Base-by-base conservation (phyloP, 768 basidiomycete species). In the Pulveroboletus sp. region DNA sequence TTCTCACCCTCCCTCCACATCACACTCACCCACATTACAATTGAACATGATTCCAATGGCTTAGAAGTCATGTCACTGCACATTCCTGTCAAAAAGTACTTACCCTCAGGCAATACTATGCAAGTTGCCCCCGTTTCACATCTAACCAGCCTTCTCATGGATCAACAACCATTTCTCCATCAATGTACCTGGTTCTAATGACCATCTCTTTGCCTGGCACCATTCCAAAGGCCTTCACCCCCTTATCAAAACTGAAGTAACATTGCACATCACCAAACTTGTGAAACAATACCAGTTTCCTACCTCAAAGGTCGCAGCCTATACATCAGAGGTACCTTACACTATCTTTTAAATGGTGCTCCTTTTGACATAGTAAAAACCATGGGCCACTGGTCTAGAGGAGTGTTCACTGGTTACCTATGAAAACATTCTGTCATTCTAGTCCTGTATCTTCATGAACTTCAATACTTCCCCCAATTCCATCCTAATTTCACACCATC, bases 281-380 rank as follows among this genome's bases (percentile, higher is more conserved):
- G 12, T 14, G 1, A 7, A 10, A 1, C 6, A 0, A 2, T 2
- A 14, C 6, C 3, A 5, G 12, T n/a, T 34, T 1, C 43, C 31
- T 5, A 26, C 22, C 23, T 45, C 14, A 37, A 45, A 20, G 45
- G 45, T 1, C 45, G 37, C 26, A 45, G 45, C 26, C 35, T 45
- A 9, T 0, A 26, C 1, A 45, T 45, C 2, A 26, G 35, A n/a
- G 45, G 45, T 2, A 45, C 35, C 3, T 14, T 45, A 1, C 35
- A 37, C 17, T 45, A 45, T 26, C 35, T 45, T 3, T 35, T 45
- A 1, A 16, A 6, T 1, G 35, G 45, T 1, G 37, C 14, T 2
- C 39, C 39, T 9, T 40, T 40, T 5, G 39, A 40, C 7, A 20
- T 40, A 5, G 39, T 40, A 34, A 24, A 27, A 14, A 37, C 36